phyloP scores from a whole-genome alignment of 2,329 filamentous ascomycete species.

The Venturia asperata region DNA sequence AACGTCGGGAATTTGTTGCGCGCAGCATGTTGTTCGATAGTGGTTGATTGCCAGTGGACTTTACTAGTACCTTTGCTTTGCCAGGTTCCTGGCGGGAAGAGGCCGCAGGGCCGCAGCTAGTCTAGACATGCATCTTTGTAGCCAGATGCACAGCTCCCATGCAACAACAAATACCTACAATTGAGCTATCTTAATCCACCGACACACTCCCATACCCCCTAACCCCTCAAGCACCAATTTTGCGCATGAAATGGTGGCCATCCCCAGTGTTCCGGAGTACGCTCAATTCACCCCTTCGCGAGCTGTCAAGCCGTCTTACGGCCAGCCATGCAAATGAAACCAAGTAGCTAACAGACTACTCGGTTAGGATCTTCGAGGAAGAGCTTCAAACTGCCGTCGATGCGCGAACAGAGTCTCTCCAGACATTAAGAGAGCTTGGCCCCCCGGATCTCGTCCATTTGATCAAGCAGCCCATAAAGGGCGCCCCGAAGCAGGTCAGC shows the following conservation, averaged over 20 bases:
- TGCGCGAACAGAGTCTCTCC: slow-evolving; percentile 80
- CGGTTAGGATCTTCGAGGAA: slow-evolving; percentile 79
- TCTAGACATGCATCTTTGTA: neutral
- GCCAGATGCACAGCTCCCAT: neutral
- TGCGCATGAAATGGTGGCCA: slow-evolving; percentile 32
- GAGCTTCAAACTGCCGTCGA: slow-evolving; percentile 86
- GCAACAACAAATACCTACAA: neutral
- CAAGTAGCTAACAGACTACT: neutral
- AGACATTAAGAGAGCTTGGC: slow-evolving; percentile 81
- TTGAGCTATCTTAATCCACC: neutral
- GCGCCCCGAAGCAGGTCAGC: slow-evolving; percentile 49
- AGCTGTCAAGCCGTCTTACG: neutral
- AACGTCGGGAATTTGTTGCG: neutral
- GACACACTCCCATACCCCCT: neutral
- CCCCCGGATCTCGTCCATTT: slow-evolving; percentile 94
- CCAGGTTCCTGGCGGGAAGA: neutral
- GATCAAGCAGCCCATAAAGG: slow-evolving; percentile 63
- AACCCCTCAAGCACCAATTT: neutral
- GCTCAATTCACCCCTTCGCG: slow-evolving; percentile 21
- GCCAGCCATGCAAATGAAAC: neutral
- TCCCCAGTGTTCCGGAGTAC: slow-evolving; percentile 39
- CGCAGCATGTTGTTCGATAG: neutral
- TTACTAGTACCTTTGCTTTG: too few species aligned
- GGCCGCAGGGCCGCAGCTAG: neutral
- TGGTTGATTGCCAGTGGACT: too few species aligned